These are phyloP conservation scores for Phytophthora capsici DNA, from an alignment of 352 stramenopile genomes.

Conservation along the genomic window DNA sequence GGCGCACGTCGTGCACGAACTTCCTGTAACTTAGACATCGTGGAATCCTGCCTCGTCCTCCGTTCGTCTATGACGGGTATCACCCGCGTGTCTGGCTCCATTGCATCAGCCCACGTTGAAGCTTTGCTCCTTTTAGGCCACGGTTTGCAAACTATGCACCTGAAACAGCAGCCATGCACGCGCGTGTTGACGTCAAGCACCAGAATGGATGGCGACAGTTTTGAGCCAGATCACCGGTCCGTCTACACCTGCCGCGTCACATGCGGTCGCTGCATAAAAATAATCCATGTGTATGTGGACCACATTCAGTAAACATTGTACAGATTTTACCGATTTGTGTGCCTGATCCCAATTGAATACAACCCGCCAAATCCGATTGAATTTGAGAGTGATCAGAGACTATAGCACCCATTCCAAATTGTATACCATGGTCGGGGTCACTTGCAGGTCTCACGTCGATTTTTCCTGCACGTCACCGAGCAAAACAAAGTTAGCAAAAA, in stretches of 20 bases:
- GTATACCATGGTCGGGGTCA: background rate
- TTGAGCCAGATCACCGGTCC: slow-evolving; percentile 20
- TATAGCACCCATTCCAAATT: background rate
- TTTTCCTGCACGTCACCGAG: background rate
- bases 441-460: background rate
- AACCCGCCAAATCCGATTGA: too few relatives aligned
- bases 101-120: slow-evolving; percentile 11
- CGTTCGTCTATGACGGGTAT: background rate
- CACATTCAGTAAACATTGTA: too few relatives aligned
- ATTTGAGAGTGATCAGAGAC: too few relatives aligned
- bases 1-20: too few relatives aligned
- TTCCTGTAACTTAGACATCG: too few relatives aligned
- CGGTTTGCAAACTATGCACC: background rate
- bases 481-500: background rate
- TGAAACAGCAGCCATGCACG: background rate
- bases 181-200: background rate
- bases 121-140: background rate
- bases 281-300: too few relatives aligned
- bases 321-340: too few relatives aligned
- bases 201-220: too few relatives aligned
- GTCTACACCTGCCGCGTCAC: slow-evolving; percentile 31
- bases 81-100: slow-evolving; percentile 10
- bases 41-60: slow-evolving; percentile 16
- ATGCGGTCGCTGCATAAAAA: slow-evolving; percentile 22
- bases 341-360: too few relatives aligned